A percentile compares a stretch with the other conserved stretches of the same genome.
Conservation (phyloP, 2,329 filamentous ascomycete species). For the Emmonsiellopsis sp. region DNA sequence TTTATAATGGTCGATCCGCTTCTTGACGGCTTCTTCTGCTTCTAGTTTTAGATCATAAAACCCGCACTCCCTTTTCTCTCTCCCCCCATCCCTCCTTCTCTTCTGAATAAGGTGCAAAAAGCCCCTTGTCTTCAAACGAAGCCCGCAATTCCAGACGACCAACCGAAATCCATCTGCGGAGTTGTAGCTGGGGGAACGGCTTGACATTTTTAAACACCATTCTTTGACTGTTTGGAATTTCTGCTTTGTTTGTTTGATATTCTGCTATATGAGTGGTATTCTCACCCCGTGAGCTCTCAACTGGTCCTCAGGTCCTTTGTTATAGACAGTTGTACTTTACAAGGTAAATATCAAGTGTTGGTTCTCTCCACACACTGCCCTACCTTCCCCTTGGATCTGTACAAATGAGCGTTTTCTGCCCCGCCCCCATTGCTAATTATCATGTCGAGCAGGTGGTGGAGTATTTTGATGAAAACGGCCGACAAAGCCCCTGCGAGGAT, state of each 20-base stretch:
- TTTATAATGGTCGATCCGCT: not conserved
- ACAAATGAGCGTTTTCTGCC: constrained; percentile 3
- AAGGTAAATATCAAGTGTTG: not conserved
- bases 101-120: not conserved
- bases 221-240: not conserved
- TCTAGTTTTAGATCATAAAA: not conserved
- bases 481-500: constrained; percentile 10
- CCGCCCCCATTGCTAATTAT: not conserved
- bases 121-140: not conserved
- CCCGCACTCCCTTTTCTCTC: not conserved
- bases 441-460: constrained; percentile 3
- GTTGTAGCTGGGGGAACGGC: not conserved
- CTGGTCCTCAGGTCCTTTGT: not conserved
- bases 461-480: constrained; percentile 11
- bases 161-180: not conserved
- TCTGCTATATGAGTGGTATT: not conserved
- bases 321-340: not conserved
- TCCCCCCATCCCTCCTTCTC: not conserved
- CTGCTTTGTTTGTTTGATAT: not conserved
- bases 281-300: not conserved
- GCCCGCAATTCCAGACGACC: not conserved
- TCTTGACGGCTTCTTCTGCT: not conserved
- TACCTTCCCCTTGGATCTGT: not conserved
- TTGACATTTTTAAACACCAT: not conserved
- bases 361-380: not conserved